Base-by-base conservation (phyloP, 2,329 filamentous ascomycete species). In the Sporothrix inflata region DNA sequence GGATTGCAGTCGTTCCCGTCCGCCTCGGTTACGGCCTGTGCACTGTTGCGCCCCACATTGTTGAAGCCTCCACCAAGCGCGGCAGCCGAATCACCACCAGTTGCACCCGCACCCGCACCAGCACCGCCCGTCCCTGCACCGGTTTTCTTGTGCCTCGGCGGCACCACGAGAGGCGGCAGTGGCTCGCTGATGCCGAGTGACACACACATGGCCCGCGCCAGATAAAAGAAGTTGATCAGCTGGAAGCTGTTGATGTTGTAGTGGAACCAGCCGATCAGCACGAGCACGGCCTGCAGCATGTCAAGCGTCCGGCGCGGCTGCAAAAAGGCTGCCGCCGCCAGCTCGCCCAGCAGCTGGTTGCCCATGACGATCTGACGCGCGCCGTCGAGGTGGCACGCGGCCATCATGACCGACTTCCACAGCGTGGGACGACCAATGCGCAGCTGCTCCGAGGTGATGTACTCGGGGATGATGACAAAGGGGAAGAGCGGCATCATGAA, bases 371-470 rank as follows among this genome's bases (percentile, higher is more conserved):
- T 76, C 76, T 87, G 85, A 51, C 84, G 80, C 34, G 77, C 71
- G 0, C 84, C 84, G 61, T 87, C 82, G 1, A 81, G 79, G 66
- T 84, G 80, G 71, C 78, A 80, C 21, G 80, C 78, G 66, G 80
- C 80, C 77, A 86, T 81, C 82, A 87, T 85, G 73, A 84, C 76
- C 4, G 81, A 83, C 75, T 85, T 86, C 84, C 85, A 87, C 53
- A 86, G 74, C 53, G 84, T 83, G 27, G 85, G 85, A 6, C 81
- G 78, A 73, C 80, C 73, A 34, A 77, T 76, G 34, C 79, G 79
- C 60, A 87, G 77, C 73, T 82, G 77, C 1, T 77, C 75, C 1
- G 83, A 79, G 3, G 76, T 77, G 75, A 84, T 75, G 60, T 79
- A 74, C 30, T 75, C 74, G 0, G 84, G 81, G 4, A 85, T 77